Base-by-base conservation (phyloP, 2,329 filamentous ascomycete genomes). In the Diaporthe destruens region DNA sequence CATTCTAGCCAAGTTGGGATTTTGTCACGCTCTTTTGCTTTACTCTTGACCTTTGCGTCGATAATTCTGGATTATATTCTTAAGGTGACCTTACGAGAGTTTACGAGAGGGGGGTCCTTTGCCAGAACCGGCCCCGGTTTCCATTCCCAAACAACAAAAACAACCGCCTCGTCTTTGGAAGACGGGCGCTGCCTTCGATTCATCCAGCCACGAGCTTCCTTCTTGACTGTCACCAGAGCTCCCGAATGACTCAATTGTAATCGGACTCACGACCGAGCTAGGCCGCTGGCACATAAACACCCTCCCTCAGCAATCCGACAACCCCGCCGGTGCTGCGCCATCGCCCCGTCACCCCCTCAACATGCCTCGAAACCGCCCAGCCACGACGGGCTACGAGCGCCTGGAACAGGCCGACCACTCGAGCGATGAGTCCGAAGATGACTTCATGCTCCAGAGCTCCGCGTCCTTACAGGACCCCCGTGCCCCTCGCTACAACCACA, bases 371-470 rank as follows among this genome's bases (percentile, higher is more conserved):
- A 85, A 85, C 75, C 88, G 92, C 72, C 93, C 92, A 74, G 87
- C 92, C 72, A 93, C 92, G 55, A 95, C 94, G 75, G 94, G 94
- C 82, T 96, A 96, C 84, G 93, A 94, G 82, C 93, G 93, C 79
- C 91, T 96, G 72, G 92, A 93, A 75, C 94, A 96, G 83, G 93
- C 93, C 77, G 93, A 95, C 79, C 90, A 92, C 77, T 87, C 92
- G 78, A 92, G 91, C 81, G 91, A 93, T 79, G 90, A 92, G 72
- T 93, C 91, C 69, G 91, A 94, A 75, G 89, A 92, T 71, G 90
- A 92, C 71, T 85, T 88, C 74, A 84, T 90, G 74, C 84, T 85
- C 75, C 84, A 87, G 63, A 84, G 84, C 67, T 87, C 87, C 75
- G 84, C 86, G 59, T 88, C 89, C n/a, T 81, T 91, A 36, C 90